Base-by-base conservation (phyloP, 352 stramenopile genomes). In the Phytophthora hybrid region DNA sequence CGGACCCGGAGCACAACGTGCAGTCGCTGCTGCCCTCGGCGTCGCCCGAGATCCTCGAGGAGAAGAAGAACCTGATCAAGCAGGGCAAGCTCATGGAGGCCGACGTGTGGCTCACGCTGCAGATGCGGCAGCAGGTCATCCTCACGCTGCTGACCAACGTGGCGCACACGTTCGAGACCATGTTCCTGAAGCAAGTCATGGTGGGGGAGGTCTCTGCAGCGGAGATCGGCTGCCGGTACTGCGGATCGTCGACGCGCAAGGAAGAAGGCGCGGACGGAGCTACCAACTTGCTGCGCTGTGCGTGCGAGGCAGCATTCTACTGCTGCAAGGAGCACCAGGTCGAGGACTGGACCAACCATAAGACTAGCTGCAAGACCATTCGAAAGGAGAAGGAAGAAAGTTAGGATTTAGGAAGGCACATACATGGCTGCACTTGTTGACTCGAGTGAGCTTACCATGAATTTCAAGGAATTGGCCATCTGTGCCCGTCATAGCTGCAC, bases 71-170 rank as follows among this genome's bases (percentile, higher is more conserved):
- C 56, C 72, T 93, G 29, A 93, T 96, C 26, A 77, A 84, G 31
- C 79, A 91, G 69, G 85, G 87, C 57, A 87, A 87, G 26, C 83
- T 96, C 26, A 88, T 96, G 61, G 89, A 96, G 60, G 89, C 89
- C 1, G 89, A 96, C 63, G 89, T 96, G 44, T 96, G 87, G 87
- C 78, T 96, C 49, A 88, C 89, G 31, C 76, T 96, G 37, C 89
- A 96, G 62, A 96, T 96, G 89, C 87, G 89, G 21, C 89, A 96
- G 71, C 89, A 94, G 56, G 82, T 93, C 10, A 84, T 96, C 60
- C 83, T 92, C 58, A 87, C 86, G 60, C 73, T 96, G 60, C 81
- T 96, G n/a, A 89, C 86, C 46, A 93, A 94, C 66, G 76, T 96
- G 58, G 87, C 85, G n/a, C 78, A 89, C 64, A 94, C 89, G 18